Evolutionary conservation across 2,329 filamentous ascomycete genomes (phyloP), one percentile per base, ranked within the genome.

Genomic region (Chaetomium sp.): DNA sequence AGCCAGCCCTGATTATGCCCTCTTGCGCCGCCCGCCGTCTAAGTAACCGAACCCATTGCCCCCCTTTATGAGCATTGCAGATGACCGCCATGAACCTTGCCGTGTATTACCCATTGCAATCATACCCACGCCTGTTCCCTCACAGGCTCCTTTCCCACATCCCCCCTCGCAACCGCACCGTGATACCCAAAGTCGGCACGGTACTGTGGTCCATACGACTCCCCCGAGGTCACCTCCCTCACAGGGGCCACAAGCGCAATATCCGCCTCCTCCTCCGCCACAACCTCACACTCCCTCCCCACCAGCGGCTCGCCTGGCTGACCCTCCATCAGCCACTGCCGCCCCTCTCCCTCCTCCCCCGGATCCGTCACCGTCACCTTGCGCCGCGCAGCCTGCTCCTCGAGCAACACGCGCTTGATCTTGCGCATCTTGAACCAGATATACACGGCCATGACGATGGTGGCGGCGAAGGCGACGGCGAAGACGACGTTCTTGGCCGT

Each of bases 351-450:
- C 7, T 50, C 60, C 1, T 16, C 35, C 6, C n/a, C 13, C 9
- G 10, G n/a, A 27, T n/a, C 23, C 4, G 19, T 12, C 5, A 21
- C 4, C 23, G 25, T 21, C 23, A 49, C 50, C 54, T 27, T 50
- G 53, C 65, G 67, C 54, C 71, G 51, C 60, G 67, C 65, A 1
- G 62, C 74, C 66, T 79, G 76, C 67, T 78, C 76, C 35, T 65
- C 69, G n/a, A 78, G 57, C 54, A 79, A 68, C 21, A 71, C 63
- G 62, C 70, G 72, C 71, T 78, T 78, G 56, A 73, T 72, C 12
- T 65, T 67, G 9, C 72, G 68, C 75, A 80, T 77, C 70, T 75
- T 77, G 61, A 65, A 69, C 67, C 73, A 77, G 33, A 80, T 76
- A 63, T 76, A 79, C 1, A 72, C 71, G 0, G 74, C 77, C 16